Base-by-base conservation (phyloP, 805 yeast genomes). In the Candida sakaeoensis region DNA sequence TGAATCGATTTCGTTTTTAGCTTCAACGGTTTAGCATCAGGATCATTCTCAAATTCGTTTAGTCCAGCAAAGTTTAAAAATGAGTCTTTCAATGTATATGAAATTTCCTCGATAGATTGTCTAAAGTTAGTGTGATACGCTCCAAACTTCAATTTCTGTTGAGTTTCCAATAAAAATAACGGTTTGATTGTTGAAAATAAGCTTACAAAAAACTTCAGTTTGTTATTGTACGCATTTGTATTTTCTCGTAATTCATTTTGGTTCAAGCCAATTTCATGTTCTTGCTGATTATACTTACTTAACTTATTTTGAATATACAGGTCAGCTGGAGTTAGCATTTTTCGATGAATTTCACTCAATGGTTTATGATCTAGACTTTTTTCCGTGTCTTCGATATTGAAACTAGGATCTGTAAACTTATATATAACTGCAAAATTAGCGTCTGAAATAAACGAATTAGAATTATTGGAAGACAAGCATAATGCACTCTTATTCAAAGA, bases 391-490 rank as follows among this genome's bases (percentile, higher is more conserved):
- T 61, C 68, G 5, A 51, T 26, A 1, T 55, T 36, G 42, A 51
- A 60, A 25, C 53, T 59, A 0, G 65, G 61, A 33, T 61, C 59
- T 0, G 68, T 61, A 46, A 63, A 64, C 25, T 60, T 61, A 48
- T 57, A 63, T 3, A 59, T 47, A 44, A 51, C 45, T 5, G 67
- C 70, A 37, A 58, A 54, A 26, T 51, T 49, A 2, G 52, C 40
- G 38, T 64, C 68, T 0, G 63, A 41, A 16, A 64, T 52, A 15
- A 41, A 45, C 6, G 68, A 61, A 43, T 63, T 64, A 23, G 68
- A 61, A 41, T 54, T 63, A 41, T 57, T 61, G 5, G 68, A 63
- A 2, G 68, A 62, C 18, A 64, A 47, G 6, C 55, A 48, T n/a
- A 63, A 43, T 3, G 55, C 43, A 16, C 50, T 48, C 41, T 62